Conservation (phyloP, 169 alveolate genomes). For the Cryptosporidium tyzzeri region DNA sequence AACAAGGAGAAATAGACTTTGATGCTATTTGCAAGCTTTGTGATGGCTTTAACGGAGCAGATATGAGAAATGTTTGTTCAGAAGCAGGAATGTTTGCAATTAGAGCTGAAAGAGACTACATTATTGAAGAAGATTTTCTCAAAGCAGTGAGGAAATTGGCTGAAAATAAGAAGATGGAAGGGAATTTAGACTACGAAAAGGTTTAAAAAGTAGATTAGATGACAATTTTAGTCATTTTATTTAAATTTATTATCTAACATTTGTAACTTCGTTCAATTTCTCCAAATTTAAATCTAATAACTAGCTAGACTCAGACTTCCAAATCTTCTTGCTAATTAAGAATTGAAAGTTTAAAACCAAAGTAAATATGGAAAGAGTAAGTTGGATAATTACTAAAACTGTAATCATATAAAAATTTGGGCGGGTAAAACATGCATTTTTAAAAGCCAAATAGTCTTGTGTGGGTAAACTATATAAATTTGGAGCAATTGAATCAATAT, state of each 20-base stretch:
- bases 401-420: slow-evolving; percentile 45
- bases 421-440: slow-evolving; percentile 64
- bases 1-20: slow-evolving; percentile 95
- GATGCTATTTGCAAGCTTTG: slow-evolving; percentile 95
- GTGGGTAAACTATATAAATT: slow-evolving; percentile 20
- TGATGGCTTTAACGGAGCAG: slow-evolving; percentile 99
- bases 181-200: slow-evolving; percentile 93
- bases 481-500: slow-evolving; percentile 22
- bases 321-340: slow-evolving; percentile 30
- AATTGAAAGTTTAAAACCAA: slow-evolving; percentile 15
- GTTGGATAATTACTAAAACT: slow-evolving; percentile 13
- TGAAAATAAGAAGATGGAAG: slow-evolving; percentile 96
- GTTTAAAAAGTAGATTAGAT: slow-evolving; percentile 74
- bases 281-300: background rate
- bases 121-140: slow-evolving; percentile 98
- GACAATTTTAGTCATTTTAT: background rate
- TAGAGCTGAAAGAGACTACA: slow-evolving; percentile 97
- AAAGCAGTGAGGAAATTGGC: slow-evolving; percentile 96
- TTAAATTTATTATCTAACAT: background rate
- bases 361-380: slow-evolving; percentile 12
- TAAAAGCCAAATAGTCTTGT: slow-evolving; percentile 37
- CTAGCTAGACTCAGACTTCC: background rate
- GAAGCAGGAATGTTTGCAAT: slow-evolving; percentile 99
- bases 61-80: slow-evolving; percentile 98
- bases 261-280: background rate